phyloP scores from a whole-genome alignment of 164 flowering plant genomes.

The Vitis rupestris region DNA sequence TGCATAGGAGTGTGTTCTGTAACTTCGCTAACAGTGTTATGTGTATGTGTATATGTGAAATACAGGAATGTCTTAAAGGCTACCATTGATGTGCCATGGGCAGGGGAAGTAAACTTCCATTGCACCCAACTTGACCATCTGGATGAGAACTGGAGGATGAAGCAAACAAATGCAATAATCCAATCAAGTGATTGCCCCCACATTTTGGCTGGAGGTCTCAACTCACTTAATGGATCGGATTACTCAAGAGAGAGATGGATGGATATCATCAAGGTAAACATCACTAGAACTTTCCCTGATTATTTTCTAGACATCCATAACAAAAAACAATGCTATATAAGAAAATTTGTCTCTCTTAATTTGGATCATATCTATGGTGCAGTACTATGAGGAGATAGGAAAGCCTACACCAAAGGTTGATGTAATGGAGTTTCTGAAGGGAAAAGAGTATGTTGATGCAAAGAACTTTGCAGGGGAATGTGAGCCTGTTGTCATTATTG shows the following conservation, averaged over 20 bases:
- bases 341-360: not conserved
- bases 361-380: constrained; percentile 10
- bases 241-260: constrained; percentile 88
- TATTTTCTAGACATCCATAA: not conserved
- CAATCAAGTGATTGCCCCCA: constrained; percentile 62
- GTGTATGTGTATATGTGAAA: too few species aligned
- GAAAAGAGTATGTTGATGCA: constrained; percentile 67
- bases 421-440: constrained; percentile 80
- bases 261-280: constrained; percentile 79
- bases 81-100: constrained; percentile 73
- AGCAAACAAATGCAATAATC: constrained; percentile 81
- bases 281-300: not conserved
- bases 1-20: too few species aligned
- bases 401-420: constrained; percentile 87
- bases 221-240: constrained; percentile 83
- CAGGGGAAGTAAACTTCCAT: constrained; percentile 75
- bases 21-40: too few species aligned
- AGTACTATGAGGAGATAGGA: constrained; percentile 96
- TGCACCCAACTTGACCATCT: constrained; percentile 95
- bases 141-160: constrained; percentile 96
- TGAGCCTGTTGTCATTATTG: constrained; percentile 86
- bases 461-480: constrained; percentile 90
- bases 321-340: too few species aligned
- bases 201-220: constrained; percentile 87
- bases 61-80: constrained; percentile 86